Evolutionary conservation across 495 filamentous ascomycete species (phyloP), one percentile per base, ranked within the genome.

Genomic region (Penicillium soppii): DNA sequence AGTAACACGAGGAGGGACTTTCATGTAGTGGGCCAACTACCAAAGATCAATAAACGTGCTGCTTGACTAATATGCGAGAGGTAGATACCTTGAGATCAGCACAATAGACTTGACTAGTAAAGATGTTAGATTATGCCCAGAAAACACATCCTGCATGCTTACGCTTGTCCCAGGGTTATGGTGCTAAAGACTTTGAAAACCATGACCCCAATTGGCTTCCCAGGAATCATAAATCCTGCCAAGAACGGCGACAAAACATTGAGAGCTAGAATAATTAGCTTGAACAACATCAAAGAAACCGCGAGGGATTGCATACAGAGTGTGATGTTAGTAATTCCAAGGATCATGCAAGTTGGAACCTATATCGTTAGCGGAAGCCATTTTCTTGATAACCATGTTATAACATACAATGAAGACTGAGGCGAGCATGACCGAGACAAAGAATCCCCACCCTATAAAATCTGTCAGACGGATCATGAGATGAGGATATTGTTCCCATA

Each of bases 181-280:
- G 80, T 85, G 27, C 83, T 82, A 56, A 82, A 85, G 5, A 81
- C 82, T 62, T 86, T 85, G 70, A 86, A 86, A 59, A 85, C 72
- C 82, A 86, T 86, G 20, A 83, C 64, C 0, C 76, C 82, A 19
- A 86, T 54, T 0, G 82, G 82, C 26, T 78, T 64, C 4, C 82
- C 82, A 2, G 82, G 81, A 47, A 82, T 80, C 51, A 85, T 84
- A 50, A 84, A 85, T 0, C 83, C 82, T 43, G 75, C 79, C 20
- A 87, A 57, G 50, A 85, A 85, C 58, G 84, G 82, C 2, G 82
- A 83, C 36, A 85, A 51, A 12, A 85, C 81, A 52, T 84, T 84
- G 15, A 83, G 63, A 20, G 78, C 81, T 49, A 79, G 71, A 44
- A 7, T 7, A 5, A 26, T 50, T 29, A 55, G 52, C 0, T 25